These are phyloP conservation scores for Albizia julibrissin DNA, from an alignment of 306 rosid species.

Conservation along the genomic window DNA sequence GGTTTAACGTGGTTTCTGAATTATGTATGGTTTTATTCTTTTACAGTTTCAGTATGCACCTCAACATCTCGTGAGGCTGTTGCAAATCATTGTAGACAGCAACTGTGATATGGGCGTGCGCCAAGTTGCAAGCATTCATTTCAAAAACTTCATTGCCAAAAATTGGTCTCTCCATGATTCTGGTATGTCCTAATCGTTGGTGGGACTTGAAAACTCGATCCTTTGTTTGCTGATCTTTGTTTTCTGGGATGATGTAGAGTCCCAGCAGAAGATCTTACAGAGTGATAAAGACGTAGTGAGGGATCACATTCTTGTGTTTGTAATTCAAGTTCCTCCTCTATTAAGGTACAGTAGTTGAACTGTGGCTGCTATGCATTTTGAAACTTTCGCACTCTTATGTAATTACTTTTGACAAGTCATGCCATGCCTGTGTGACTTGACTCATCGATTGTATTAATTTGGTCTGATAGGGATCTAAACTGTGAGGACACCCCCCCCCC, in stretches of 20 bases:
- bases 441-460: neutral
- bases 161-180: conserved; percentile 85
- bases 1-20: neutral
- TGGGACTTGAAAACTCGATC: conserved; percentile 25
- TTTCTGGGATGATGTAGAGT: conserved; percentile 50
- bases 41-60: conserved; percentile 86
- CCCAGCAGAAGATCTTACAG: conserved; percentile 67
- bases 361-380: neutral
- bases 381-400: neutral
- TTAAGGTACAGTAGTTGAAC: conserved; percentile 60
- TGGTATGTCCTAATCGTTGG: conserved; percentile 46
- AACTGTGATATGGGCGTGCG: conserved; percentile 84
- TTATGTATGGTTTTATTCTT: neutral
- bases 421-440: too few species aligned
- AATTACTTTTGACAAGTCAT: neutral
- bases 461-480: neutral
- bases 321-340: conserved; percentile 83
- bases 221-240: conserved; percentile 26
- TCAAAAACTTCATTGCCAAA: conserved; percentile 89
- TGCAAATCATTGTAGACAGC: conserved; percentile 87
- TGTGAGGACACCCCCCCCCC: too few species aligned
- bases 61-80: conserved; percentile 87
- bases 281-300: conserved; percentile 85
- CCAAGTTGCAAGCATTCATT: conserved; percentile 96
- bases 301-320: conserved; percentile 77